Base-by-base conservation (phyloP, 768 basidiomycete species). In the Gelatoporia subvermispora region DNA sequence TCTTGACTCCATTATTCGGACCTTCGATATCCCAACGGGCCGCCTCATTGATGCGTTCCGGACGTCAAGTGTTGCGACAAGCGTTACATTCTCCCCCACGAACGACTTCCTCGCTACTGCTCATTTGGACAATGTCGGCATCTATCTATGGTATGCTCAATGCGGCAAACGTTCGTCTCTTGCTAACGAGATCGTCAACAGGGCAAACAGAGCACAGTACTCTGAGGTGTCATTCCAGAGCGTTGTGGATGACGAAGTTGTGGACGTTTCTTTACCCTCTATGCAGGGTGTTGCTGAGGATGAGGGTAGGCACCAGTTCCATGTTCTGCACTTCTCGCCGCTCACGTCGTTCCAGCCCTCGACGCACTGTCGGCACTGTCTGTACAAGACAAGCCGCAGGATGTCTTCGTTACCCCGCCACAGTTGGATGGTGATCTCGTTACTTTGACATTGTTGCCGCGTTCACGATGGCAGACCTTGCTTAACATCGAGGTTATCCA, bases 181-280 rank as follows among this genome's bases (percentile, higher is more conserved):
- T 31, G 28, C 28, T 31, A 13, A 31, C 28, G 28, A 13, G 28
- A 13, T 31, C 28, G 13, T 13, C n/a, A 43, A 37, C 37, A 93
- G 88, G 93, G 92, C 94, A 11, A 98, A 99, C 66, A 84, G 93
- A 42, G 93, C 94, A 9, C 96, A 97, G 63, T 97, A 93, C 64
- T 67, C 84, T 0, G 88, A 95, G 50, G 78, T 96, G 16, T 74
- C 92, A 2, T 81, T 94, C 65, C 81, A 84, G 48, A 82, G 81
- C 45, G 77, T 97, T n/a, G 67, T 73, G 8, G 90, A 95, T 13
- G 59, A 55, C 49, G 84, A 89, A 48, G 68, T 93, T 7, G 68
- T 72, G 8, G 83, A 87, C 34, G 77, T 84, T 10, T 63, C 76
- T 0, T 71, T 98, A 47, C 95, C 96, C 5, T 85, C 85, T 0